Conservation (phyloP, 2,329 filamentous ascomycete species). For the Pleomassaria siparia region DNA sequence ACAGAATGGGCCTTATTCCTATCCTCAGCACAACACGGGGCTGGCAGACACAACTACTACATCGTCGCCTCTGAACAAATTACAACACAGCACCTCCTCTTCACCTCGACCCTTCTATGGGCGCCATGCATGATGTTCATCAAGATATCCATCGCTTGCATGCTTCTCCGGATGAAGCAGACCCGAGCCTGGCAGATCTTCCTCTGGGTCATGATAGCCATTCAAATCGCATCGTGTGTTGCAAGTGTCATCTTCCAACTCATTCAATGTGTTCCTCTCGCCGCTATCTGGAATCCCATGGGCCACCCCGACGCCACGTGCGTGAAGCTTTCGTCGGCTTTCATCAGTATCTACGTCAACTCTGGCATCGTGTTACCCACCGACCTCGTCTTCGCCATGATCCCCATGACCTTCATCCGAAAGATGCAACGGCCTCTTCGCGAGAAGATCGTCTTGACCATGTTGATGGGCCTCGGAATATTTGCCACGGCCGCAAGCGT, state of each 20-base stretch:
- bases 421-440: conserved; percentile 20
- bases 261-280: conserved; percentile 21
- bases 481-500: conserved; percentile 23
- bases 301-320: conserved; percentile 13
- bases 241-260: conserved; percentile 19
- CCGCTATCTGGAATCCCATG: conserved; percentile 18
- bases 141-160: conserved; percentile 22
- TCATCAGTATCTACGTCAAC: conserved; percentile 16
- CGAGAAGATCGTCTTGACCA: conserved; percentile 26
- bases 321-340: conserved; percentile 2
- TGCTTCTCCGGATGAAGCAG: conserved; percentile 25
- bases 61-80: neutral
- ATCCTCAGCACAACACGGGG: conserved; percentile 8
- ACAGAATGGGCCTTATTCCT: conserved; percentile 15
- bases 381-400: conserved; percentile 23
- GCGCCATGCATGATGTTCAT: conserved; percentile 5
- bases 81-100: conserved; percentile 12
- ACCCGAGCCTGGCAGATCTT: conserved; percentile 15
- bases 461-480: conserved; percentile 26
- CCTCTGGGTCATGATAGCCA: conserved; percentile 22
- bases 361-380: conserved; percentile 17
- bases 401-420: conserved; percentile 25
- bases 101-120: conserved; percentile 9
- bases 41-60: conserved; percentile 10
- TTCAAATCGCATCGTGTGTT: conserved; percentile 21